A percentile compares a stretch with the other conserved stretches of the same genome.
phyloP scores from a whole-genome alignment of 495 filamentous ascomycete genomes.

The Aspergillus avenaceus region DNA sequence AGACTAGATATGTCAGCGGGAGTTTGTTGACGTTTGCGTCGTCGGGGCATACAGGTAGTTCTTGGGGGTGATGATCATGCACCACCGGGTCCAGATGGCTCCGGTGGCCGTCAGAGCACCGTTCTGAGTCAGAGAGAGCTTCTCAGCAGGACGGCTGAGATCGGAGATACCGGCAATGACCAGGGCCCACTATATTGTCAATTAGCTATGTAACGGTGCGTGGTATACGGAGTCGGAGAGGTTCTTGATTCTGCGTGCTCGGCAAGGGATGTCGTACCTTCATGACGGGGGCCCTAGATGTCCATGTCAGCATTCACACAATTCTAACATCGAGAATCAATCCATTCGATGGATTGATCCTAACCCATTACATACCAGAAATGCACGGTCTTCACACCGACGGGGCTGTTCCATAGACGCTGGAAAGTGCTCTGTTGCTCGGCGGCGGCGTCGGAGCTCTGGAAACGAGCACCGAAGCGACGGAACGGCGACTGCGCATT shows the following conservation, averaged over 20 bases:
- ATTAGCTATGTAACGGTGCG: no score
- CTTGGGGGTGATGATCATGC: slow-evolving; percentile 88
- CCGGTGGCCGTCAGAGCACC: slow-evolving; percentile 83
- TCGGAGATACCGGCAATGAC: slow-evolving; percentile 91
- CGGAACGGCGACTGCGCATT: slow-evolving; percentile 48
- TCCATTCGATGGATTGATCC: background rate
- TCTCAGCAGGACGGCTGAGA: slow-evolving; percentile 86
- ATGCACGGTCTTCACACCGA: slow-evolving; percentile 94
- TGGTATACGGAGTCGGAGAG: no score
- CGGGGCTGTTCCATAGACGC: slow-evolving; percentile 79
- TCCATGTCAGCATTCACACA: slow-evolving; percentile 1
- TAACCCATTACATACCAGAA: slow-evolving; percentile 67
- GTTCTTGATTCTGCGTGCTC: background rate
- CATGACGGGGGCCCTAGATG: slow-evolving; percentile 97
- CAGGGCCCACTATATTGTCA: slow-evolving; percentile 64
- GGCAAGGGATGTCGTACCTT: slow-evolving; percentile 56
- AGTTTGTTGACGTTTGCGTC: no score
- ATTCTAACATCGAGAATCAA: background rate
- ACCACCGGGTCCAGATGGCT: slow-evolving; percentile 97
- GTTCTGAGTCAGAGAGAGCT: slow-evolving; percentile 90
- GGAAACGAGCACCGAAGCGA: slow-evolving; percentile 55
- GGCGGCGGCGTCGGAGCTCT: slow-evolving; percentile 54
- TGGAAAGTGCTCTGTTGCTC: slow-evolving; percentile 58
- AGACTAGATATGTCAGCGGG: slow-evolving; percentile 48
- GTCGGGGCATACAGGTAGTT: slow-evolving; percentile 71